These are phyloP conservation scores for Knufia petricola DNA, from an alignment of 2,329 filamentous ascomycete genomes.

Conservation along the genomic window DNA sequence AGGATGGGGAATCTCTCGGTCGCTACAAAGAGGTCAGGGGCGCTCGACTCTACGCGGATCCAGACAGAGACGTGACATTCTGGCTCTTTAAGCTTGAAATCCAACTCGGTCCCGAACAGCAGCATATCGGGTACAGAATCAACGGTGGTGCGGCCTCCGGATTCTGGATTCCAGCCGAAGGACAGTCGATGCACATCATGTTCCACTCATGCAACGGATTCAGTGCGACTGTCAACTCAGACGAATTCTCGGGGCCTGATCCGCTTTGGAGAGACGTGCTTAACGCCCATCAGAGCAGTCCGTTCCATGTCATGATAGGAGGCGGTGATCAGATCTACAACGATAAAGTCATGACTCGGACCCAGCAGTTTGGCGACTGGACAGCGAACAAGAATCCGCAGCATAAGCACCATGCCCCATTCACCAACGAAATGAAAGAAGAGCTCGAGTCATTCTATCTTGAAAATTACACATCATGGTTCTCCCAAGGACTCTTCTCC, in stretches of 20 bases:
- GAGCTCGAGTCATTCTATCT: slow-evolving; percentile 86
- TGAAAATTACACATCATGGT: slow-evolving; percentile 85
- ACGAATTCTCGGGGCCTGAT: slow-evolving; percentile 82
- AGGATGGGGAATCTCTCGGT: slow-evolving; percentile 69
- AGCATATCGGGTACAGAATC: slow-evolving; percentile 89
- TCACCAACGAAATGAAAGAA: slow-evolving; percentile 71
- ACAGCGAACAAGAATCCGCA: slow-evolving; percentile 67
- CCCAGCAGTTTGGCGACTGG: slow-evolving; percentile 73
- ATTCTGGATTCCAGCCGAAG: slow-evolving; percentile 86
- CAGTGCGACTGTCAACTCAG: slow-evolving; percentile 64
- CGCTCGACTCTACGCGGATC: slow-evolving; percentile 70
- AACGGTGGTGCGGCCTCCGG: slow-evolving; percentile 79
- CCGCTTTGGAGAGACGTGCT: slow-evolving; percentile 94
- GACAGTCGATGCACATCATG: slow-evolving; percentile 94
- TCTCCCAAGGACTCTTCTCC: slow-evolving; percentile 89
- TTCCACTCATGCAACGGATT: slow-evolving; percentile 98
- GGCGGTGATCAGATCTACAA: slow-evolving; percentile 97
- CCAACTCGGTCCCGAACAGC: slow-evolving; percentile 66
- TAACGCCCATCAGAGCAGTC: slow-evolving; percentile 79
- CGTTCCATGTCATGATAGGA: slow-evolving; percentile 97
- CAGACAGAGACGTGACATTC: slow-evolving; percentile 81
- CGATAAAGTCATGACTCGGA: slow-evolving; percentile 68
- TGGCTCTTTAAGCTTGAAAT: slow-evolving; percentile 96
- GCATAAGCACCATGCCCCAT: slow-evolving; percentile 68
- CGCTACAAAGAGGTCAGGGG: slow-evolving; percentile 78